These are phyloP conservation scores for Dactylella cylindrospora DNA, from an alignment of 2,329 filamentous ascomycete species.

Conservation along the genomic window DNA sequence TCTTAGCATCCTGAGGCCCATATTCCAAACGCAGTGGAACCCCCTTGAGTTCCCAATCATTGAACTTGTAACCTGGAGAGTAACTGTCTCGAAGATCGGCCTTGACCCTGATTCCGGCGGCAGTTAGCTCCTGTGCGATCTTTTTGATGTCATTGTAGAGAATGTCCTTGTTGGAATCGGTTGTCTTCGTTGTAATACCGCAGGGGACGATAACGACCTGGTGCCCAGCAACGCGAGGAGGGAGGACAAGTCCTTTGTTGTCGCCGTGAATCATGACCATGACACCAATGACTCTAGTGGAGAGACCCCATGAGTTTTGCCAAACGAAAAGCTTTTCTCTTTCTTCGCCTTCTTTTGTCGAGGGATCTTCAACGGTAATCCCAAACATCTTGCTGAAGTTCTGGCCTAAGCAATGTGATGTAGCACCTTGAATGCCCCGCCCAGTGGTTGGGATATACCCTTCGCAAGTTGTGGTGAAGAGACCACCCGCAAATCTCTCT, in stretches of 20 bases:
- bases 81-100: conserved; percentile 86
- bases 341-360: conserved; percentile 64
- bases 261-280: conserved; percentile 99
- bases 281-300: conserved; percentile 93
- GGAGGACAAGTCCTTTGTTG: conserved; percentile 90
- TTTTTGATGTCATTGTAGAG: conserved; percentile 75
- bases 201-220: conserved; percentile 89
- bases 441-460: conserved; percentile 95
- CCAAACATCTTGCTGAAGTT: conserved; percentile 99
- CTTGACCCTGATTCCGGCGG: conserved; percentile 73
- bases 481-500: conserved; percentile 94
- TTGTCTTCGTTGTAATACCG: conserved; percentile 85
- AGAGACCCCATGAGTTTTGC: conserved; percentile 99
- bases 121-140: conserved; percentile 68
- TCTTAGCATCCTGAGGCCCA: conserved; percentile 88
- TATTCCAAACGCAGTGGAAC: conserved; percentile 93
- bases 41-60: conserved; percentile 97
- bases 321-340: conserved; percentile 82
- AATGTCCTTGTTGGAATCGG: conserved; percentile 73
- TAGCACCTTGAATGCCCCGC: conserved; percentile 93
- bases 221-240: conserved; percentile 81
- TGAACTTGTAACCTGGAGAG: conserved; percentile 95
- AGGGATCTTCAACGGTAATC: conserved; percentile 92
- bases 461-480: conserved; percentile 96
- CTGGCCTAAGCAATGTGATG: conserved; percentile 90